Evolutionary conservation across 148 eudicot genomes (phyloP).

Genomic region (Nyssa sinensis): DNA sequence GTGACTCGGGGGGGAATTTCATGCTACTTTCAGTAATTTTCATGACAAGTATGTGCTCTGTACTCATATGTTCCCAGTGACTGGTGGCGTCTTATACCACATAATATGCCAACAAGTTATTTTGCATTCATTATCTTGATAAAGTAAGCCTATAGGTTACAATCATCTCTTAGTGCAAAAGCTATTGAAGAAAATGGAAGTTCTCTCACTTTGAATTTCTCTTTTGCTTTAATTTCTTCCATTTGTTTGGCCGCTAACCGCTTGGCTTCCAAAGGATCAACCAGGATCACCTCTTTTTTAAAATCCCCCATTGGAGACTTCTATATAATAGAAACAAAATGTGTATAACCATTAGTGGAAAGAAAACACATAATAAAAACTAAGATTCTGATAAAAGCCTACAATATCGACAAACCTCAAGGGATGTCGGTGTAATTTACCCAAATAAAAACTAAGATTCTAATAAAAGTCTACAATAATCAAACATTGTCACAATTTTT

Average conservation of each 20-base stretch:
- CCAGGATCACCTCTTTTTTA: constrained; percentile 68
- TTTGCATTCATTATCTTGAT: not conserved
- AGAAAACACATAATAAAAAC: not conserved
- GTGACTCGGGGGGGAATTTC: not conserved
- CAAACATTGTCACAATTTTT: no score
- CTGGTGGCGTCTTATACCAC: not conserved
- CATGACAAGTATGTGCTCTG: not conserved
- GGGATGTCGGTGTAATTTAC: no score
- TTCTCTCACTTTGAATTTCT: constrained; percentile 54
- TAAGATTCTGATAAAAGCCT: no score
- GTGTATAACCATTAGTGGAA: not conserved
- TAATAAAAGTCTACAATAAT: no score
- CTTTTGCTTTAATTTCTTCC: constrained; percentile 64
- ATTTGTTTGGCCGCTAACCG: constrained; percentile 85
- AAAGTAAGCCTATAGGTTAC: not conserved
- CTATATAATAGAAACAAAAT: constrained; percentile 28
- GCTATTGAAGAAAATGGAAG: not conserved
- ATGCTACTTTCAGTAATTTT: not conserved
- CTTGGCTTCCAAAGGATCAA: constrained; percentile 95
- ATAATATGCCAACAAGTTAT: not conserved
- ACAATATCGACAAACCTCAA: no score
- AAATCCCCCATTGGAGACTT: constrained; percentile 40
- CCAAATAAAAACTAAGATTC: no score
- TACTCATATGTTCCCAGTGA: not conserved
- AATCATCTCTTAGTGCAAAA: not conserved